phyloP scores from a whole-genome alignment of 306 rosid genomes.

The Potentilla sterilis region DNA sequence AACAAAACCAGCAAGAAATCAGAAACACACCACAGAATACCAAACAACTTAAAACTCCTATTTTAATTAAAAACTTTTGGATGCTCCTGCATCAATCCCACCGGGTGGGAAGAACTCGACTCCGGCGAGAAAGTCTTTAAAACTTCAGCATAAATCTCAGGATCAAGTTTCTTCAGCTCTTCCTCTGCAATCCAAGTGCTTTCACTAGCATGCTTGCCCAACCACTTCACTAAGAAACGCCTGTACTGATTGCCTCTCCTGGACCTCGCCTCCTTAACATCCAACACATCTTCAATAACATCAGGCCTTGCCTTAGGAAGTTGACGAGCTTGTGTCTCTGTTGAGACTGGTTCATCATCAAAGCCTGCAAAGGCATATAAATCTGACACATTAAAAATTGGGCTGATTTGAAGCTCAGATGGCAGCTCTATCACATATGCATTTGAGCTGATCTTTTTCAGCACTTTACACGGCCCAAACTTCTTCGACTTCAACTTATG shows the following conservation, averaged over 20 bases:
- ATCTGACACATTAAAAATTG: too few relatives aligned
- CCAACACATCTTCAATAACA: background rate
- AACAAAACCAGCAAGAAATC: too few relatives aligned
- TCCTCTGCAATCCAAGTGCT: background rate
- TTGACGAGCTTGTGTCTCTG: background rate
- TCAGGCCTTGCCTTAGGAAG: background rate
- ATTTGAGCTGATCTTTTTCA: too few relatives aligned
- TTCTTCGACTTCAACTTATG: too few relatives aligned
- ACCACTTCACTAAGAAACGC: background rate
- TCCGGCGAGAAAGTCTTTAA: background rate
- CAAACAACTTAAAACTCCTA: too few relatives aligned
- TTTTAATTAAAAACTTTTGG: too few relatives aligned
- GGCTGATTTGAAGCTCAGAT: too few relatives aligned
- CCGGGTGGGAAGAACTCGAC: background rate
- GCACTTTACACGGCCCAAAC: too few relatives aligned
- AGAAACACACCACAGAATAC: too few relatives aligned
- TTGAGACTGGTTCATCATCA: background rate
- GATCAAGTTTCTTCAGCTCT: background rate
- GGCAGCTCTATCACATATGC: too few relatives aligned
- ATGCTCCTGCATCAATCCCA: background rate
- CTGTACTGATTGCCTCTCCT: background rate
- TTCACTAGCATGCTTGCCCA: constrained; percentile 7
- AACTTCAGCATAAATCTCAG: background rate
- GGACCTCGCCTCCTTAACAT: background rate
- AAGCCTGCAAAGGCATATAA: too few relatives aligned